These are phyloP conservation scores for Diaporthe sp. DNA, from an alignment of 2,329 filamentous ascomycete species.

Conservation along the genomic window DNA sequence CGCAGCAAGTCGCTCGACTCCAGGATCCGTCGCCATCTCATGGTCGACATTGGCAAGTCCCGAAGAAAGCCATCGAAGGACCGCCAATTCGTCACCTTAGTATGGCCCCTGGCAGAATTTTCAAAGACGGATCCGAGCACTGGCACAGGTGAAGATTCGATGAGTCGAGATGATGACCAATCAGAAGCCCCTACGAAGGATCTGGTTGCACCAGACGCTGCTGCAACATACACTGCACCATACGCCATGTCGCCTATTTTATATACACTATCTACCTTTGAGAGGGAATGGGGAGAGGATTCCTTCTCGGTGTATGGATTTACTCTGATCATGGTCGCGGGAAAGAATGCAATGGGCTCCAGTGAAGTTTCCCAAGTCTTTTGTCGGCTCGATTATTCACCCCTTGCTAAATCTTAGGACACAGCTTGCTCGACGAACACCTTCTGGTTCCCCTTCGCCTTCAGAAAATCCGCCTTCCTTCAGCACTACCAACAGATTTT, in stretches of 20 bases:
- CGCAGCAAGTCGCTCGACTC: constrained; percentile 14
- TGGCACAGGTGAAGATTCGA: background rate
- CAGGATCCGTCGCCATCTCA: constrained; percentile 9
- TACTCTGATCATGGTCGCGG: background rate
- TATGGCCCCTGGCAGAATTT: background rate
- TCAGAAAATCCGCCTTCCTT: constrained; percentile 14
- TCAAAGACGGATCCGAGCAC: background rate
- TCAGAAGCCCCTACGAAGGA: background rate
- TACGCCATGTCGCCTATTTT: background rate
- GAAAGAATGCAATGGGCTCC: background rate
- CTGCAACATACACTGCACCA: background rate
- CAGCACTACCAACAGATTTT: background rate
- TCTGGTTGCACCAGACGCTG: background rate
- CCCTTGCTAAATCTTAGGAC: background rate
- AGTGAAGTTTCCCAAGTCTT: background rate
- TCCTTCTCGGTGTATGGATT: constrained; percentile 1
- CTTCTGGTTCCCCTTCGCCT: constrained; percentile 9
- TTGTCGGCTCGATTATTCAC: background rate
- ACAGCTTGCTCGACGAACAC: constrained; percentile 3
- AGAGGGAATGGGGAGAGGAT: constrained; percentile 20
- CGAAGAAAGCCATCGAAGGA: background rate
- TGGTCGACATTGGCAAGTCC: constrained; percentile 9
- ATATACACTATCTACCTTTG: background rate
- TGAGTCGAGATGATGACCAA: background rate
- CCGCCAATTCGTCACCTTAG: background rate